Conservation (phyloP, 2,329 filamentous ascomycete species). For the Fusarium chaquense region DNA sequence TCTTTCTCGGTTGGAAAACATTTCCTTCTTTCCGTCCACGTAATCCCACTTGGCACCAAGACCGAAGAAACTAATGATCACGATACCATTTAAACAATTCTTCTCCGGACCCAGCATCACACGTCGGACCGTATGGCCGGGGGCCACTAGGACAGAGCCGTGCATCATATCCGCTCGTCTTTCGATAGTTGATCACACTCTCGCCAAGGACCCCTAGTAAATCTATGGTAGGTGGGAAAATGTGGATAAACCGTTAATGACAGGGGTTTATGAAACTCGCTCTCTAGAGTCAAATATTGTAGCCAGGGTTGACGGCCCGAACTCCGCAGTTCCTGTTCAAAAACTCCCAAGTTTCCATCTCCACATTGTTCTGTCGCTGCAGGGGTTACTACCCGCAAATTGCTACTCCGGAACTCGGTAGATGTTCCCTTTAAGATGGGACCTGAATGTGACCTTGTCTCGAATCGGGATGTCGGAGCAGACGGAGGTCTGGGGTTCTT, state of each 20-base stretch:
- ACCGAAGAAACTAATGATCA: background rate
- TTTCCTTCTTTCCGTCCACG: slow-evolving; percentile 3
- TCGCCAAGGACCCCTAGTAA: background rate
- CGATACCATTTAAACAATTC: background rate
- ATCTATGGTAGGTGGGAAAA: slow-evolving; percentile 30
- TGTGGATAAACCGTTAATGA: slow-evolving; percentile 6
- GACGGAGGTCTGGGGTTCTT: slow-evolving; percentile 25
- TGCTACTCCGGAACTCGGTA: slow-evolving; percentile 18
- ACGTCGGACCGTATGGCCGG: background rate
- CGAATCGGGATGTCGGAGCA: slow-evolving; percentile 19
- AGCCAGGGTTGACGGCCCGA: slow-evolving; percentile 16
- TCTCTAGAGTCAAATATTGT: background rate
- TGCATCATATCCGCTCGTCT: slow-evolving; percentile 2
- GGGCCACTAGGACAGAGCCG: slow-evolving; percentile 4
- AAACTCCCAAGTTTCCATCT: background rate
- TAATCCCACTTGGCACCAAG: background rate
- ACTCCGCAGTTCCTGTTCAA: background rate
- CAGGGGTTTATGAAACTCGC: slow-evolving; percentile 25
- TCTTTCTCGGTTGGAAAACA: slow-evolving; percentile 1
- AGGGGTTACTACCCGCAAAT: slow-evolving; percentile 5
- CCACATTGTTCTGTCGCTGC: background rate
- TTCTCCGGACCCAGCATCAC: background rate
- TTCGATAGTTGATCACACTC: slow-evolving; percentile 2
- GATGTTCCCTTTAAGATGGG: slow-evolving; percentile 4
- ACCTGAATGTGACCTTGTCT: background rate